These are phyloP conservation scores for Aschersonia sp. DNA, from an alignment of 2,329 filamentous ascomycete species.

Conservation along the genomic window DNA sequence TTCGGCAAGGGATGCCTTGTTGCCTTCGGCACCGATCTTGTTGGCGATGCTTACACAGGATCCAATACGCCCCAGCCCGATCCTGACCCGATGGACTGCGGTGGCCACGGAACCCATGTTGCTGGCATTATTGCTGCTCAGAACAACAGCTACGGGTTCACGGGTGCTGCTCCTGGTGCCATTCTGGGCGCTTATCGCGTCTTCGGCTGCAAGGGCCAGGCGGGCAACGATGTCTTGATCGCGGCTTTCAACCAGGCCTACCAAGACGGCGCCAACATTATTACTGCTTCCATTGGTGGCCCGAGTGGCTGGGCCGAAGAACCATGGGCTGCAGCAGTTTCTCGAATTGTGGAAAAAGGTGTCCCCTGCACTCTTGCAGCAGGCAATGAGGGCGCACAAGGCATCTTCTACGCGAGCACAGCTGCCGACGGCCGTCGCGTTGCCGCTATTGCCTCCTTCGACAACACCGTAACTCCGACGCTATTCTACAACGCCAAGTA, in stretches of 20 bases:
- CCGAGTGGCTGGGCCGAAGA: slow-evolving; percentile 36
- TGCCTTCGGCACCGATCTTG: slow-evolving; percentile 39
- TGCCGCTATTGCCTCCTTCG: slow-evolving; percentile 33
- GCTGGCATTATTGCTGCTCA: slow-evolving; percentile 49
- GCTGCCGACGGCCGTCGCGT: slow-evolving; percentile 32
- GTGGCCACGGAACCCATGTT: slow-evolving; percentile 46
- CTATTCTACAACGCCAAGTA: slow-evolving; percentile 28
- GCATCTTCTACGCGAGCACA: slow-evolving; percentile 33
- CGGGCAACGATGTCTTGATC: slow-evolving; percentile 42
- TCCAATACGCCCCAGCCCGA: slow-evolving; percentile 26
- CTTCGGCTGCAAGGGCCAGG: slow-evolving; percentile 37
- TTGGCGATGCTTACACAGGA: slow-evolving; percentile 37
- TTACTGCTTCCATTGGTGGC: slow-evolving; percentile 39
- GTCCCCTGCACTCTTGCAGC: slow-evolving; percentile 38
- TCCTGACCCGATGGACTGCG: slow-evolving; percentile 38
- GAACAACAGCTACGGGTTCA: slow-evolving; percentile 34
- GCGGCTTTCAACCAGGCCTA: slow-evolving; percentile 44
- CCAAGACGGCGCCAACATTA: slow-evolving; percentile 43
- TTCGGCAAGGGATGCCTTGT: slow-evolving; percentile 46
- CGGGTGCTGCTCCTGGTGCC: slow-evolving; percentile 41
- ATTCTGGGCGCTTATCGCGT: slow-evolving; percentile 41
- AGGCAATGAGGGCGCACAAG: slow-evolving; percentile 31
- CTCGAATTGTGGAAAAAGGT: slow-evolving; percentile 36
- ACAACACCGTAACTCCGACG: slow-evolving; percentile 27
- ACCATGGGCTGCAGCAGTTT: slow-evolving; percentile 32